phyloP scores from a whole-genome alignment of 305 asterid genomes.

The Fraxinus nigra region DNA sequence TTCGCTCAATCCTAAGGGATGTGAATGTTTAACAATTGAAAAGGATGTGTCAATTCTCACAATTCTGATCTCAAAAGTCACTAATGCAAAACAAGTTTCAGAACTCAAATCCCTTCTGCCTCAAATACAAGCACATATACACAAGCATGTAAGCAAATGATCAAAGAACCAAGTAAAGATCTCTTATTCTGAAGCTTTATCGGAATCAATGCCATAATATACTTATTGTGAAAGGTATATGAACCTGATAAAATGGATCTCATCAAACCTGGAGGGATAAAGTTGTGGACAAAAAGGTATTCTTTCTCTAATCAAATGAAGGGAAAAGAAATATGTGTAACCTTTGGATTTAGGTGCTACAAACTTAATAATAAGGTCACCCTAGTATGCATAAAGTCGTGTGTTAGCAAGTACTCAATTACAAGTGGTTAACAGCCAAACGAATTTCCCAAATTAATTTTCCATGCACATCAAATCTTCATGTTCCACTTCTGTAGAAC shows the following conservation, averaged over 20 bases:
- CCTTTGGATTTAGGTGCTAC: neutral
- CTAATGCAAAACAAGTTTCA: neutral
- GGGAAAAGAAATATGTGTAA: neutral
- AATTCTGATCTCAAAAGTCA: neutral
- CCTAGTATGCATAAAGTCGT: neutral
- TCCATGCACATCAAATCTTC: neutral
- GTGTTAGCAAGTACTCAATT: neutral
- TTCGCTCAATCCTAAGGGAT: neutral
- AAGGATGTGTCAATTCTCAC: neutral
- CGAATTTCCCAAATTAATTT: neutral
- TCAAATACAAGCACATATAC: neutral
- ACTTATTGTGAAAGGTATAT: neutral
- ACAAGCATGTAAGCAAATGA: neutral
- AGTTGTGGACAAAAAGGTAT: neutral
- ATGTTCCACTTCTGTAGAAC: neutral
- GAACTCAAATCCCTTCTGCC: neutral
- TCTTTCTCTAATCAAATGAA: neutral
- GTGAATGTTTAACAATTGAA: neutral
- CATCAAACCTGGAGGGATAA: neutral
- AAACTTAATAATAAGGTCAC: neutral
- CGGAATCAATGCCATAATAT: neutral
- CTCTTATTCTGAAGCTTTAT: neutral
- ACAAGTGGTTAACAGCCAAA: neutral
- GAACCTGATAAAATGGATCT: neutral
- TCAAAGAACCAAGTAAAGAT: neutral